Percentiles rank a stretch among this genome's conserved stretches.
Evolutionary conservation across 2,329 filamentous ascomycete species (phyloP).

Genomic region (Rasamsonia emersonii): DNA sequence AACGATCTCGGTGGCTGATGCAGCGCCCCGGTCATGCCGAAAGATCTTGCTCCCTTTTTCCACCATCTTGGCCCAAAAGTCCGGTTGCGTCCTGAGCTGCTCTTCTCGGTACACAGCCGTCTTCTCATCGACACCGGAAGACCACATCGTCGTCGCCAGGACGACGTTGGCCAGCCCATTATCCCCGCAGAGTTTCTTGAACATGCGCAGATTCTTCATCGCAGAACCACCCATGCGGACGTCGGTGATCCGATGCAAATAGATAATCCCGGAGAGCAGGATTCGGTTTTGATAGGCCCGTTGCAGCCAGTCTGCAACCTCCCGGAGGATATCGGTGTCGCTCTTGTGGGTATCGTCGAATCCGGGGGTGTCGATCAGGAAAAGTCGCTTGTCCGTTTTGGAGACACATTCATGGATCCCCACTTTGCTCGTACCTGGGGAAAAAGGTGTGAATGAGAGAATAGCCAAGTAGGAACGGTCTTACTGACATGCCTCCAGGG

Average conservation of each 20-base stretch:
- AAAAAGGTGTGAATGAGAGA: too few relatives aligned
- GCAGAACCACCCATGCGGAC: conserved; percentile 24
- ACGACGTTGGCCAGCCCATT: conserved; percentile 24
- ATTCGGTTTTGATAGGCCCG: conserved; percentile 14
- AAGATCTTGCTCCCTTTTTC: background rate
- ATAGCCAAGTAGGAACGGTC: too few relatives aligned
- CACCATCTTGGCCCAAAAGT: background rate
- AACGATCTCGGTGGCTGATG: background rate
- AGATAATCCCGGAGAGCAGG: conserved; percentile 26
- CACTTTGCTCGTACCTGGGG: too few relatives aligned
- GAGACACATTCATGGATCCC: too few relatives aligned
- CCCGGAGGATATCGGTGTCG: conserved; percentile 30
- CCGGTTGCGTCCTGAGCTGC: too few relatives aligned
- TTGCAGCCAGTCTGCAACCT: conserved; percentile 24
- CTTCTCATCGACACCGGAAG: background rate
- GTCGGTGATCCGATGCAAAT: conserved; percentile 32
- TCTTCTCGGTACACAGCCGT: background rate
- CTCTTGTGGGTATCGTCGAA: conserved; percentile 31
- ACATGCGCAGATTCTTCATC: conserved; percentile 27
- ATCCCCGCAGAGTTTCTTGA: conserved; percentile 32
- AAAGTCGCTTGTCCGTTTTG: too few relatives aligned
- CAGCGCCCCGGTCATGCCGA: background rate
- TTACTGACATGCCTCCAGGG: too few relatives aligned
- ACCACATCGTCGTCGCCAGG: conserved; percentile 33
- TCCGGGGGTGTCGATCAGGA: conserved; percentile 31